Percentiles rank a stretch among this genome's conserved stretches.
Evolutionary conservation across 2,329 filamentous ascomycete species (phyloP).

Genomic region (Colletotrichum kahawae): DNA sequence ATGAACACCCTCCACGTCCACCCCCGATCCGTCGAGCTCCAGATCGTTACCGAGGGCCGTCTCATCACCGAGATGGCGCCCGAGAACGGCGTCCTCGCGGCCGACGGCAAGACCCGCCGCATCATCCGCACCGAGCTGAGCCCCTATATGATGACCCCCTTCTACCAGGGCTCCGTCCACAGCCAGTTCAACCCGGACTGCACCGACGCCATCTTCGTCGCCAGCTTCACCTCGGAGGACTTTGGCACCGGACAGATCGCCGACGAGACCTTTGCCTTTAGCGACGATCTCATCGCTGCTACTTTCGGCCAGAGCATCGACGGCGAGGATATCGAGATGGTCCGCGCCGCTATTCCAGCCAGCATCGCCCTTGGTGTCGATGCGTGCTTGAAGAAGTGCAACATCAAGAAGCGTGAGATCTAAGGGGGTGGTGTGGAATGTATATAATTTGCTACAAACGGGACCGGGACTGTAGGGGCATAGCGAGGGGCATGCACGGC

Average conservation of each 20-base stretch:
- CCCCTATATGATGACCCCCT: conserved; percentile 55
- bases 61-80: conserved; percentile 57
- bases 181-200: conserved; percentile 63
- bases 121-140: conserved; percentile 38
- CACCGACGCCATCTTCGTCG: conserved; percentile 53
- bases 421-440: neutral
- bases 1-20: conserved; percentile 64
- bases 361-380: conserved; percentile 58
- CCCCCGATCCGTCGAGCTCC: conserved; percentile 58
- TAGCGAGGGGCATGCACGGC: neutral
- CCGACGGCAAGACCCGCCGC: conserved; percentile 35
- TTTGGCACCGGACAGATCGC: conserved; percentile 56
- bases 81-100: conserved; percentile 53
- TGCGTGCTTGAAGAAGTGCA: conserved; percentile 53
- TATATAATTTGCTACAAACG: neutral
- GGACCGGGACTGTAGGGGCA: neutral
- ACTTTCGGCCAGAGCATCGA: conserved; percentile 50
- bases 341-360: conserved; percentile 47
- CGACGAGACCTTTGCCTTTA: conserved; percentile 54
- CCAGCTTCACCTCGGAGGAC: conserved; percentile 54
- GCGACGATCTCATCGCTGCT: conserved; percentile 49
- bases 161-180: conserved; percentile 60
- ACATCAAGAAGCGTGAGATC: conserved; percentile 31
- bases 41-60: conserved; percentile 53
- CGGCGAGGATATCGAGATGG: conserved; percentile 50